Evolutionary conservation across 2,329 filamentous ascomycete genomes (phyloP).

Genomic region (Aspergillus piperis): DNA sequence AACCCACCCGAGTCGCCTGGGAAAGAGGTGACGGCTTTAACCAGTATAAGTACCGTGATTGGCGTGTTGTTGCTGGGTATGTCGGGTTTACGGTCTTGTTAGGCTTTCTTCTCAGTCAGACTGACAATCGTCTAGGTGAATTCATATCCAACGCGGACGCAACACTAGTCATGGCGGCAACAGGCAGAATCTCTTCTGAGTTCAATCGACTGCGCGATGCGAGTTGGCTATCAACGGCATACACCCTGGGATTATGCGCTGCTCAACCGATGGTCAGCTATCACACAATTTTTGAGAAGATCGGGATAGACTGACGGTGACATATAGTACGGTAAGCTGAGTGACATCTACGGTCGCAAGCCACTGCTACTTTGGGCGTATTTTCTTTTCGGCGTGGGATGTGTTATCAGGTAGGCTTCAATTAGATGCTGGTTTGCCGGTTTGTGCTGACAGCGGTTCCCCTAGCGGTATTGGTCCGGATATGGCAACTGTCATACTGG

Average conservation of each 20-base stretch:
- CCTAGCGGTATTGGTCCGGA: slow-evolving; percentile 39
- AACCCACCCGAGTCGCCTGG: background rate
- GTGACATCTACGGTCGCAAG: slow-evolving; percentile 61
- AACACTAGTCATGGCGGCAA: slow-evolving; percentile 67
- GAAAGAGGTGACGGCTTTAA: slow-evolving; percentile 11
- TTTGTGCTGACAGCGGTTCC: background rate
- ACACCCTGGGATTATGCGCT: slow-evolving; percentile 54
- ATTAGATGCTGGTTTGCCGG: rapidly evolving
- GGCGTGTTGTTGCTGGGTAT: slow-evolving; percentile 33
- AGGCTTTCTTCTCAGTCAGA: background rate
- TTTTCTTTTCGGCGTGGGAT: slow-evolving; percentile 53
- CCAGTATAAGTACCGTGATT: slow-evolving; percentile 28
- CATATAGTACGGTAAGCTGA: slow-evolving; percentile 55
- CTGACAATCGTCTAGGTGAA: slow-evolving; percentile 47
- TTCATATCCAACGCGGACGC: slow-evolving; percentile 67
- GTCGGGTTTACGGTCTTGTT: background rate
- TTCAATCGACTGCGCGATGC: slow-evolving; percentile 60
- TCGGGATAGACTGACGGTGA: slow-evolving; percentile 13
- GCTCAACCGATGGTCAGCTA: slow-evolving; percentile 54
- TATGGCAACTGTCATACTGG: slow-evolving; percentile 45
- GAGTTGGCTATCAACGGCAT: slow-evolving; percentile 59
- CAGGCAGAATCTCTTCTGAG: slow-evolving; percentile 62
- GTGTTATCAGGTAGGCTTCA: slow-evolving; percentile 34
- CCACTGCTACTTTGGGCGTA: slow-evolving; percentile 53
- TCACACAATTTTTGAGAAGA: background rate